Evolutionary conservation across 305 asterid genomes (phyloP), one percentile per base, ranked within the genome.

Genomic region (Fraxinus xanthoxyloides): DNA sequence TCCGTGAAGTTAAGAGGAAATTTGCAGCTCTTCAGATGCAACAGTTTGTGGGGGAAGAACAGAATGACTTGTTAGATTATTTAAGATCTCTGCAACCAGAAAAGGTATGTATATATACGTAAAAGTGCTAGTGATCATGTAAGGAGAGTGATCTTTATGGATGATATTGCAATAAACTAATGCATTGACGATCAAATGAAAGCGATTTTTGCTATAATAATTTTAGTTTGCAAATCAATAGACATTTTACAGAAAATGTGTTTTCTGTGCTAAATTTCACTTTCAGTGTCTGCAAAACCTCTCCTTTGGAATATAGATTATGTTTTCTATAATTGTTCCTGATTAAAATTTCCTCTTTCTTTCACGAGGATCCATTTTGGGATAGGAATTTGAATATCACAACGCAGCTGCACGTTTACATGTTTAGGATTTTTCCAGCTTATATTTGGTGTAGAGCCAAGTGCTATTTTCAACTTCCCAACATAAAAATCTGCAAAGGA

Each of bases 21-120:
- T 89, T 86, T 84, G 95, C 94, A 72, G 99, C 99, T 80, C 95
- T 95, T 82, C 99, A 95, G 89, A 92, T 95, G 99, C 99, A 95
- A 87, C 97, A 91, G 84, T 93, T 95, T 92, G 98, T 93, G n/a
- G 98, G 99, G 74, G 98, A 95, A 83, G 99, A 95, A 87, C 88
- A 95, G 87, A 95, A 95, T 84, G 99, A 95, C 83, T 88, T 95
- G 84, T 87, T 95, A 91, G 97, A 95, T 85, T 93, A 92, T 80
- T 84, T 95, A 85, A 91, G 99, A 89, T 95, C 99, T 70, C 83
- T 95, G 89, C 91, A 87, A 75, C 99, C 98, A 13, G 97, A 95
- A 88, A 91, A 92, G 97, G 99, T 93, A 75, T 85, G 72, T 30
- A 23, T 72, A 24, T 24, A 56, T 76, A n/a, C n/a, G 12, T 35